Conservation (phyloP, 139 green algal species). For the Auxenochlorella pyrenoidosa region DNA sequence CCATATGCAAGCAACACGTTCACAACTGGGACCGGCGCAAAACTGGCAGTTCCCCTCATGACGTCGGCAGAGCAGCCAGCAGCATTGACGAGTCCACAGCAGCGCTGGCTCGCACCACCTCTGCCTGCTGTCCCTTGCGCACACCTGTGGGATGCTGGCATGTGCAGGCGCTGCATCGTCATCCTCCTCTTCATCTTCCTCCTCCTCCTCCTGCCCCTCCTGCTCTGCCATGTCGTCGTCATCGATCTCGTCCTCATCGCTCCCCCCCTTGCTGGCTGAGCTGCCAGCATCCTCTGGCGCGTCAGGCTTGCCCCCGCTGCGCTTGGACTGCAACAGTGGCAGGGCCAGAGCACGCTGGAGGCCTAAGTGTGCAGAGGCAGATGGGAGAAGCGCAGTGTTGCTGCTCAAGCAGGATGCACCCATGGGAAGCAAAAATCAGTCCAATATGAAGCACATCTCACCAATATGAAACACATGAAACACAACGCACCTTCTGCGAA, state of each 20-base stretch:
- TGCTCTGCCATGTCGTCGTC: background rate
- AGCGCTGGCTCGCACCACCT: background rate
- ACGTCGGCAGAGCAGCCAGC: too few species aligned
- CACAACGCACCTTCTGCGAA: background rate
- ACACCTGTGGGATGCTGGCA: slow-evolving; percentile 15
- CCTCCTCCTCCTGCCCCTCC: background rate
- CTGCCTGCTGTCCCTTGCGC: too few species aligned
- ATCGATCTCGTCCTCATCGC: background rate
- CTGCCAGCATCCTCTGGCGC: background rate
- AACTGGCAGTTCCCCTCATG: too few species aligned
- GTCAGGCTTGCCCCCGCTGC: background rate
- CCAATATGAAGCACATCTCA: too few species aligned
- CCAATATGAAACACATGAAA: too few species aligned
- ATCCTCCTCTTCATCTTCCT: background rate
- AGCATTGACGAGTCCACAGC: background rate
- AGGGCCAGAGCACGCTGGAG: background rate
- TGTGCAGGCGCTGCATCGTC: background rate
- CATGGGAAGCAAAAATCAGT: too few species aligned
- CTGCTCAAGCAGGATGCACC: background rate
- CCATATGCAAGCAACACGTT: too few species aligned
- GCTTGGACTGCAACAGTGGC: background rate
- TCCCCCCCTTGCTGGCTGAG: background rate
- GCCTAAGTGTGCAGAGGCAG: background rate
- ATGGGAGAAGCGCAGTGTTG: background rate
- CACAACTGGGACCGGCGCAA: background rate